Evolutionary conservation across 2,329 filamentous ascomycete species (phyloP).

Genomic region (Arthroderma uncinatum): DNA sequence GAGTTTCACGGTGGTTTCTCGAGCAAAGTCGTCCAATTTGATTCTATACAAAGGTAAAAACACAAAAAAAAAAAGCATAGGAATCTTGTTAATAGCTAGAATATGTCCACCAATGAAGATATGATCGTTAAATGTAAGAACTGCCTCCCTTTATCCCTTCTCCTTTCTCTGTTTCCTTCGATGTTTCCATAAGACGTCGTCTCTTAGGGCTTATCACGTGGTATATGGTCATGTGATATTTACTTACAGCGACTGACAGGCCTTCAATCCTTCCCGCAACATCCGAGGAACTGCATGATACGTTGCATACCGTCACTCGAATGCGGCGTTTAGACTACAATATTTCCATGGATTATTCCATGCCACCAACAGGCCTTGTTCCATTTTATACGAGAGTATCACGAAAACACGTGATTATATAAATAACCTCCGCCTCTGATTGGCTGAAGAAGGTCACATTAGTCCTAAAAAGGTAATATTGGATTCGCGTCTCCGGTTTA

Average conservation of each 20-base stretch:
- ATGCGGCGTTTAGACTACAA: neutral
- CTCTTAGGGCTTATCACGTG: neutral
- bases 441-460: neutral
- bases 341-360: neutral
- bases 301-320: too few species aligned
- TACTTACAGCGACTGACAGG: too few species aligned
- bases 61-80: neutral
- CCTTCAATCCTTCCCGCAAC: neutral
- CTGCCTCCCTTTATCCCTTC: neutral
- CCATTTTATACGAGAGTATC: neutral
- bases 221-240: neutral
- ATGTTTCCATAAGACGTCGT: neutral
- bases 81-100: neutral
- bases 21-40: neutral
- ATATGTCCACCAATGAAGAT: neutral
- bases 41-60: neutral
- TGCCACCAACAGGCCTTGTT: neutral
- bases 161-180: neutral
- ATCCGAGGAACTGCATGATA: too few species aligned
- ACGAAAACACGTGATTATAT: conserved; percentile 1
- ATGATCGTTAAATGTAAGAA: neutral
- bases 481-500: neutral
- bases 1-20: too few species aligned
- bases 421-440: neutral
- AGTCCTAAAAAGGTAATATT: neutral